These are phyloP conservation scores for Fomitiporia mediterranea DNA, from an alignment of 1,284 basidiomycete genomes.

Conservation along the genomic window DNA sequence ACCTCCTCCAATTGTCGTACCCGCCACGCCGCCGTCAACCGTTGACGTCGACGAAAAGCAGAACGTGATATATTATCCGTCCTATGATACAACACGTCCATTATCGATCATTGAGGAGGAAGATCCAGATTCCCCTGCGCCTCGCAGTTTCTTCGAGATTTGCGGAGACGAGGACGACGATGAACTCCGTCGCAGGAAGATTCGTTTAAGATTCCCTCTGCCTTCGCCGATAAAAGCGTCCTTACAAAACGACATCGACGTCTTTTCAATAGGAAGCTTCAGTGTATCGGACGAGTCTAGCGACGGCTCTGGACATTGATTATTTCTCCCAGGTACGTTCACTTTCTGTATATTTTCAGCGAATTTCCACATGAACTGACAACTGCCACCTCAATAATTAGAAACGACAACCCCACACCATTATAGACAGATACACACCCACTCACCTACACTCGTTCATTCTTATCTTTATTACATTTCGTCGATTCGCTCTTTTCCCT, in stretches of 20 bases:
- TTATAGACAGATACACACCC: not conserved
- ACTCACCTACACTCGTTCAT: not conserved
- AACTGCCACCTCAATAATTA: not conserved
- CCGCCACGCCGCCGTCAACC: not conserved
- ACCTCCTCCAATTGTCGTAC: not conserved
- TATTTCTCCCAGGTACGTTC: not conserved
- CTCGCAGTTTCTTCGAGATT: constrained; percentile 4
- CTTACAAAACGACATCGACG: not conserved
- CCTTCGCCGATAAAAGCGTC: not conserved
- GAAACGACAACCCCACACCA: too few relatives aligned
- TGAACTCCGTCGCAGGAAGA: not conserved
- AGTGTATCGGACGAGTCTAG: constrained; percentile 9
- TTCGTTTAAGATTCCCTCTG: constrained; percentile 1
- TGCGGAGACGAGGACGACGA: not conserved
- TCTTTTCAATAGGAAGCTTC: constrained; percentile 15
- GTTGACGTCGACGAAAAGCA: too few relatives aligned
- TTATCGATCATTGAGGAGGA: constrained; percentile 5
- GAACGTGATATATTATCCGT: too few relatives aligned
- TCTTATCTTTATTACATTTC: not conserved
- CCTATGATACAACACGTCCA: not conserved
- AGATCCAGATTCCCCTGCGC: not conserved
- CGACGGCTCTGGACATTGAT: not conserved
- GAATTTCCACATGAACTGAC: not conserved
- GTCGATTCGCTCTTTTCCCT: not conserved
- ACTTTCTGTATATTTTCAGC: not conserved